Evolutionary conservation across 441 rosid genomes (phyloP), one percentile per base, ranked within the genome.

Genomic region (Bocquillonia castaneifolia): DNA sequence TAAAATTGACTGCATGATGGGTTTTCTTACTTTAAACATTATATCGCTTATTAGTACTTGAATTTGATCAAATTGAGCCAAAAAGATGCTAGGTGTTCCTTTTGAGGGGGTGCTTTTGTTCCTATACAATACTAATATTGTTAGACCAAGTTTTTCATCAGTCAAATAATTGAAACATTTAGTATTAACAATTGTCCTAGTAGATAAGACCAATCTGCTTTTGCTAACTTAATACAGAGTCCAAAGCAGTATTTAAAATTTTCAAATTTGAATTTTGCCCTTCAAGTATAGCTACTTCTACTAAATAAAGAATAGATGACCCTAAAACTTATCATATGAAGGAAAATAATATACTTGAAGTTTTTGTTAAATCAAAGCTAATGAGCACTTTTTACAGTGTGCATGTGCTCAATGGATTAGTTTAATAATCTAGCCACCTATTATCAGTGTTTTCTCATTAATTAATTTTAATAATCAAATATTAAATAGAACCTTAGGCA

Each of bases 351-450:
- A 25, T n/a, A 15, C 6, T 10, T 39, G 15, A 15, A 28, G n/a
- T n/a, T 66, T 15, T 10, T 26, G 17, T 66, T 39, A 5, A 51
- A 59, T 36, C n/a, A 58, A 48, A 59, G 26, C 56, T 13, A 48
- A 47, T 2, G 25, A 26, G n/a, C 28, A 15, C 26, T 60, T 69
- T n/a, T n/a, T 23, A 12, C 23, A 44, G 37, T 3, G n/a, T 50
- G 70, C 73, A 68, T 36, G 44, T 51, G 54, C 58, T 64, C 20
- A 59, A 10, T 63, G 70, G 23, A 37, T 54, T 63, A 26, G 23
- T 73, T 70, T 20, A 66, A 66, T 56, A 32, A 70, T 32, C n/a
- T 7, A 64, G 36, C 60, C 69, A 55, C 67, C 39, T 58, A 50
- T 13, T 44, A 4, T 5, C n/a, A 48, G 42, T 48, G 51, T 25